A percentile compares a stretch with the other conserved stretches of the same genome.
Conservation (phyloP, 2,329 filamentous ascomycete species). For the Talaromyces piceae region DNA sequence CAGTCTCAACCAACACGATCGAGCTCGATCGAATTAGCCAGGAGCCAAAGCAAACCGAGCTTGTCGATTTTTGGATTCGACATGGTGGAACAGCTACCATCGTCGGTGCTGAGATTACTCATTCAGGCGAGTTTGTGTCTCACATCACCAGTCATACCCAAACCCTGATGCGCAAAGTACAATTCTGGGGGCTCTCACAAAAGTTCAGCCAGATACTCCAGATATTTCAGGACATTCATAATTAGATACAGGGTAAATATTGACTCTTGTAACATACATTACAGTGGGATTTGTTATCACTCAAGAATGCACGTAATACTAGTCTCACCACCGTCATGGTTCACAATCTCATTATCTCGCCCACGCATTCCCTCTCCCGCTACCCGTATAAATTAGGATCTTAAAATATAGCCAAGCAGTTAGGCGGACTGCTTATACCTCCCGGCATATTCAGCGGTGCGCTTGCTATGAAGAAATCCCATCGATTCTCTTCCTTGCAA, state of each 20-base stretch:
- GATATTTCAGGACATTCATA: conserved; percentile 1
- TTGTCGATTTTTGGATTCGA: conserved; percentile 1
- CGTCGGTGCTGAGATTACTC: background rate
- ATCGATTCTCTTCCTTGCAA: conserved; percentile 33
- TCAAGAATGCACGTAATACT: too few species aligned
- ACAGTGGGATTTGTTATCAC: background rate
- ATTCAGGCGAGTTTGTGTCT: background rate
- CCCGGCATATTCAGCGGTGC: conserved; percentile 45
- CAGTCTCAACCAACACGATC: background rate
- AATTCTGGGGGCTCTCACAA: conserved; percentile 7
- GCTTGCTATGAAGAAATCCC: conserved; percentile 46
- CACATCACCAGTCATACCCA: conserved; percentile 5
- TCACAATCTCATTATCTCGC: too few species aligned
- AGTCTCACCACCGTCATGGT: too few species aligned
- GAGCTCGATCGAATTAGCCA: background rate
- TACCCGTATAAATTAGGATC: background rate
- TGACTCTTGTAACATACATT: background rate
- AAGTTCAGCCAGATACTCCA: conserved; percentile 5
- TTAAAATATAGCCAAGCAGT: conserved; percentile 39
- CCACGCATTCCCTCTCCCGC: background rate
- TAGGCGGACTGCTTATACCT: conserved; percentile 40
- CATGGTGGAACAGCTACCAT: conserved; percentile 3
- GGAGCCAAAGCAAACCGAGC: background rate
- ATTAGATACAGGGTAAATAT: background rate
- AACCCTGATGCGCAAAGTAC: background rate